Evolutionary conservation across 2,329 filamentous ascomycete genomes (phyloP).

Genomic region (Penicillium sp.): DNA sequence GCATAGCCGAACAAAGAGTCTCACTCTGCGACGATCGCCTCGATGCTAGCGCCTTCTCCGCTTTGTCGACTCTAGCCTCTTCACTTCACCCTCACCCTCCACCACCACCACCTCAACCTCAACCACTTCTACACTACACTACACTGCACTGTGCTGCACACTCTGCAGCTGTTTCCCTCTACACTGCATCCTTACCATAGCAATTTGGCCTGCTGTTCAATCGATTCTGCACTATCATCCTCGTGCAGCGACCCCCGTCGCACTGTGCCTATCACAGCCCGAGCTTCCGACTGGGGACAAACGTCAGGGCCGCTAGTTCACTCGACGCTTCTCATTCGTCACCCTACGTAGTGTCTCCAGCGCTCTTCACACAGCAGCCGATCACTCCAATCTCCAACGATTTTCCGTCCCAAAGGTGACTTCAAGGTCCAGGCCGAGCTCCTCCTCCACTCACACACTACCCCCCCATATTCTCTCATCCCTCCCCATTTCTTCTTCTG

Average conservation of each 20-base stretch:
- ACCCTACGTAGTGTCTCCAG: constrained; percentile 7
- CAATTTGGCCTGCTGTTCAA: background rate
- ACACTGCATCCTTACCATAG: background rate
- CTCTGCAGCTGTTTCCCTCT: background rate
- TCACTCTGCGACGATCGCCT: background rate
- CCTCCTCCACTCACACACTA: constrained; percentile 6
- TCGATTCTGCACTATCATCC: background rate
- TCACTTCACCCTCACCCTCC: background rate
- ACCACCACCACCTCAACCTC: background rate
- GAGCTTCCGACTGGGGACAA: constrained; percentile 28
- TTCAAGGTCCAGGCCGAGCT: background rate
- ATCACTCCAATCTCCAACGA: background rate
- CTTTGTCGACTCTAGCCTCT: background rate
- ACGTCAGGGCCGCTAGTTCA: constrained; percentile 27
- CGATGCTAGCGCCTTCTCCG: constrained; percentile 2
- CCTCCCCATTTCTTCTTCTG: background rate
- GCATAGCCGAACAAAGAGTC: background rate
- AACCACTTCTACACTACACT: background rate
- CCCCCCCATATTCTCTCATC: constrained; percentile 1
- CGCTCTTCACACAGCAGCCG: constrained; percentile 6
- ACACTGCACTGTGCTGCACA: background rate
- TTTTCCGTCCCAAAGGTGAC: background rate
- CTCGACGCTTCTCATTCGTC: constrained; percentile 21
- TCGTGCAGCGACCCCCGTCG: background rate
- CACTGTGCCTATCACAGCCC: constrained; percentile 16